Evolutionary conservation across 2,329 filamentous ascomycete genomes (phyloP).

Genomic region (Teratosphaeriaceae sp.): DNA sequence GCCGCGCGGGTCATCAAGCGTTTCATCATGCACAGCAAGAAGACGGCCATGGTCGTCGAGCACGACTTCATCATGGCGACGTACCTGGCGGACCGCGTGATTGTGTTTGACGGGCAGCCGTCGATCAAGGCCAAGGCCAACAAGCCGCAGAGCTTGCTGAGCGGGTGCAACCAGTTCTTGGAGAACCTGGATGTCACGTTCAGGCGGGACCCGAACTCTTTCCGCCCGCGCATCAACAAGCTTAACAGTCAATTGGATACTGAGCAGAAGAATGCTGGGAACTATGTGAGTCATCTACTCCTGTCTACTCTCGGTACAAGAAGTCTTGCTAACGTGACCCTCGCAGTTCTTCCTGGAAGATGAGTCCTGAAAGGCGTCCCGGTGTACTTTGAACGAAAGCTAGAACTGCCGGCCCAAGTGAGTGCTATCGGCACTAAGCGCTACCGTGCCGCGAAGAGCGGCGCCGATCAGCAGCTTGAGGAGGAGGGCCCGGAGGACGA

Average conservation of each 20-base stretch:
- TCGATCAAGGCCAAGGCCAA: constrained; percentile 85
- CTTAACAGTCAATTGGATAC: constrained; percentile 90
- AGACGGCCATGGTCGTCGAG: constrained; percentile 98
- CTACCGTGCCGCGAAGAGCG: constrained; percentile 24
- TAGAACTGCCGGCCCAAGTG: not conserved
- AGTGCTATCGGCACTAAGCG: constrained; percentile 23
- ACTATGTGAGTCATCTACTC: constrained; percentile 61
- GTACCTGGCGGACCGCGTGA: constrained; percentile 83
- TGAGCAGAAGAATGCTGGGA: constrained; percentile 89
- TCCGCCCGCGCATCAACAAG: constrained; percentile 98
- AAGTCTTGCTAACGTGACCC: not conserved
- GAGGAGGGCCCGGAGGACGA: constrained; percentile 59
- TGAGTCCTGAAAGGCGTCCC: constrained; percentile 60
- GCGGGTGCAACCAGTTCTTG: constrained; percentile 93
- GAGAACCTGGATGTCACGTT: constrained; percentile 98
- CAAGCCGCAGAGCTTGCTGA: constrained; percentile 82
- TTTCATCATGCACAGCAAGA: constrained; percentile 99
- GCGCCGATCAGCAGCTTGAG: constrained; percentile 49
- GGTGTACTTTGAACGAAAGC: not conserved
- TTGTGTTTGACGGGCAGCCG: constrained; percentile 94
- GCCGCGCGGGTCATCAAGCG: constrained; percentile 97
- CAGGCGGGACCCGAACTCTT: constrained; percentile 94
- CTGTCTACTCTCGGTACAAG: not conserved
- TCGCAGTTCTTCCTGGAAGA: constrained; percentile 91
- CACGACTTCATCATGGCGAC: constrained; percentile 99